These are phyloP conservation scores for Aureobasidium sp. DNA, from an alignment of 2,329 filamentous ascomycete species.

Conservation along the genomic window DNA sequence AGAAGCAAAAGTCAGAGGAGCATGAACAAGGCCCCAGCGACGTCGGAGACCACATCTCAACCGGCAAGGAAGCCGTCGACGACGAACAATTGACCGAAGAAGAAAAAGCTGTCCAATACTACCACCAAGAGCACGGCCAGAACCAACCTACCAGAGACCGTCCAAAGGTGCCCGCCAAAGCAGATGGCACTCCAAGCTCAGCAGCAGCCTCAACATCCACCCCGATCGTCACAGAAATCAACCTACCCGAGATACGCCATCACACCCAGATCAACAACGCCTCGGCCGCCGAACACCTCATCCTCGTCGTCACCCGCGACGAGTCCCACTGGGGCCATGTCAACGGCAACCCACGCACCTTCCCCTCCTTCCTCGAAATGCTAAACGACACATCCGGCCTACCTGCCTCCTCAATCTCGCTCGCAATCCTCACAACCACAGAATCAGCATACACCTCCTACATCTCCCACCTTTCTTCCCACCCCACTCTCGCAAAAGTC, in stretches of 20 bases:
- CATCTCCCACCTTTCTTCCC: not conserved
- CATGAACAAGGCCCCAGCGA: not conserved
- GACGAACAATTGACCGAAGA: conserved; percentile 1
- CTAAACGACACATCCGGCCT: not conserved
- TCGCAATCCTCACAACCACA: not conserved
- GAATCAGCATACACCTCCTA: not conserved
- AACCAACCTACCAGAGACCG: not conserved
- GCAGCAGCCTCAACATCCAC: not conserved
- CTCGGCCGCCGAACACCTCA: not conserved
- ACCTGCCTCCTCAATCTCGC: not conserved
- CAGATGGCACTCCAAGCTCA: not conserved
- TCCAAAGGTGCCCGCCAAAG: not conserved
- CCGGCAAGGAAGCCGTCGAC: not conserved
- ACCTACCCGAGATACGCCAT: not conserved
- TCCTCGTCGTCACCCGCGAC: conserved; percentile 2
- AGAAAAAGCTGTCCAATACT: conserved; percentile 1
- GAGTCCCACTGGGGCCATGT: not conserved
- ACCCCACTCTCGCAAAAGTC: not conserved
- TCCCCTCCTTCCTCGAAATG: not conserved
- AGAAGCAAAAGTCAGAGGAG: not conserved
- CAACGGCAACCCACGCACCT: not conserved
- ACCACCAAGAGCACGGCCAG: conserved; percentile 9
- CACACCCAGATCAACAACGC: conserved; percentile 1
- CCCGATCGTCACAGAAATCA: not conserved
- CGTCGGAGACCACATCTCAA: not conserved